These are phyloP conservation scores for Russula sp. DNA, from an alignment of 768 basidiomycete genomes.

Conservation along the genomic window DNA sequence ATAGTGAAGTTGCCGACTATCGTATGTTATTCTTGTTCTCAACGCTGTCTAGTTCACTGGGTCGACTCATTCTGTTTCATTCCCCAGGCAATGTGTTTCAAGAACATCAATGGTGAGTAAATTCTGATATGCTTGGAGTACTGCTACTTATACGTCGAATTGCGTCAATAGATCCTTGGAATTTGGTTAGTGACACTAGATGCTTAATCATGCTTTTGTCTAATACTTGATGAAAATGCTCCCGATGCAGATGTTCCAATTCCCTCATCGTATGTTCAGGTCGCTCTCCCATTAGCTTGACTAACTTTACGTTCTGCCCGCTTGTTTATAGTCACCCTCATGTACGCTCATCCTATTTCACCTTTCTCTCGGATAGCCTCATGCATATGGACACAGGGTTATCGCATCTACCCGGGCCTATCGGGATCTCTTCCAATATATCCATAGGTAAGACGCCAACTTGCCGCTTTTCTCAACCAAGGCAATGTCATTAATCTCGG, in stretches of 20 bases:
- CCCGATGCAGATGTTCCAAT: not conserved
- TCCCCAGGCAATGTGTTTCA: not conserved
- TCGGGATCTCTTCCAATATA: conserved; percentile 12
- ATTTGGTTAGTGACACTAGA: conserved; percentile 2
- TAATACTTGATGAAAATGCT: not conserved
- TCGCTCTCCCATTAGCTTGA: no score
- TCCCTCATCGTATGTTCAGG: no score
- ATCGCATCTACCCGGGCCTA: conserved; percentile 9
- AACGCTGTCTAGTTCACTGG: no score
- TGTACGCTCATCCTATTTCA: not conserved
- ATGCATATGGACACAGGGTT: not conserved
- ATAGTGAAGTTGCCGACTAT: not conserved
- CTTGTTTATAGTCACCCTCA: not conserved
- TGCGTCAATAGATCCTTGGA: conserved; percentile 3
- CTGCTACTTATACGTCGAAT: not conserved
- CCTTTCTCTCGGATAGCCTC: not conserved
- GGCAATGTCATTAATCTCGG: not conserved
- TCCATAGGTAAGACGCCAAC: not conserved
- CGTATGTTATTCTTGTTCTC: not conserved
- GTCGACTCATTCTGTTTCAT: not conserved
- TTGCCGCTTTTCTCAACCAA: no score
- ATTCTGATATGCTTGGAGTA: not conserved
- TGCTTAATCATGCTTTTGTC: not conserved
- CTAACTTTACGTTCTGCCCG: no score
- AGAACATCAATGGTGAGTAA: conserved; percentile 10